Evolutionary conservation across 495 filamentous ascomycete species (phyloP).

Genomic region (Penicillium flavigenum): DNA sequence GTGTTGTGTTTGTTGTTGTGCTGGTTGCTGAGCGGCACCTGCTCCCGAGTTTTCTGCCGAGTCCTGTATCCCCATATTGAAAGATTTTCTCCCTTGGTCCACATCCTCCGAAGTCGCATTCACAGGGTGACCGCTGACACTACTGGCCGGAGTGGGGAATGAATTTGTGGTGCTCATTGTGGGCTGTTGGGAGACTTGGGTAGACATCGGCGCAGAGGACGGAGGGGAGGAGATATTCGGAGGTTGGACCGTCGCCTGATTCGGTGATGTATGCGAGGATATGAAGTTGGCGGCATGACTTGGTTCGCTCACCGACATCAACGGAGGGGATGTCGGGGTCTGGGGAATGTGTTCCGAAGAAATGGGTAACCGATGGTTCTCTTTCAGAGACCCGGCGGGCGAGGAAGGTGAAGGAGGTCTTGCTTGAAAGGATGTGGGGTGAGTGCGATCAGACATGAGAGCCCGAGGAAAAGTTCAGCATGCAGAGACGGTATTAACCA

Average conservation of each 20-base stretch:
- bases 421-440: slow-evolving; percentile 38
- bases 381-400: slow-evolving; percentile 42
- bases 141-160: slow-evolving; percentile 49
- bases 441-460: slow-evolving; percentile 49
- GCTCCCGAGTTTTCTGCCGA: slow-evolving; percentile 20
- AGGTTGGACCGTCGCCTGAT: slow-evolving; percentile 45
- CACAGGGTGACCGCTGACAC: slow-evolving; percentile 39
- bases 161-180: slow-evolving; percentile 44
- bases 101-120: slow-evolving; percentile 37
- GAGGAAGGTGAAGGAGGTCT: slow-evolving; percentile 48
- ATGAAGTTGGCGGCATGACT: slow-evolving; percentile 49
- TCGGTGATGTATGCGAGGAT: slow-evolving; percentile 48
- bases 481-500: slow-evolving; percentile 13
- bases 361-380: slow-evolving; percentile 29
- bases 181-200: slow-evolving; percentile 47
- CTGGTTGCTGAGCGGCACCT: slow-evolving; percentile 20
- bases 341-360: slow-evolving; percentile 43
- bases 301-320: slow-evolving; percentile 53
- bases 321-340: slow-evolving; percentile 51
- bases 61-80: slow-evolving; percentile 26
- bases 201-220: slow-evolving; percentile 49
- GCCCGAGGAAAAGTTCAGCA: slow-evolving; percentile 15
- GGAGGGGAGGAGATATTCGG: slow-evolving; percentile 44
- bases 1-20: slow-evolving; percentile 32
- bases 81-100: slow-evolving; percentile 34